A percentile compares a stretch with the other conserved stretches of the same genome.
Conservation (phyloP, 2,329 filamentous ascomycete species). For the Plectosphaerella cucumerina region DNA sequence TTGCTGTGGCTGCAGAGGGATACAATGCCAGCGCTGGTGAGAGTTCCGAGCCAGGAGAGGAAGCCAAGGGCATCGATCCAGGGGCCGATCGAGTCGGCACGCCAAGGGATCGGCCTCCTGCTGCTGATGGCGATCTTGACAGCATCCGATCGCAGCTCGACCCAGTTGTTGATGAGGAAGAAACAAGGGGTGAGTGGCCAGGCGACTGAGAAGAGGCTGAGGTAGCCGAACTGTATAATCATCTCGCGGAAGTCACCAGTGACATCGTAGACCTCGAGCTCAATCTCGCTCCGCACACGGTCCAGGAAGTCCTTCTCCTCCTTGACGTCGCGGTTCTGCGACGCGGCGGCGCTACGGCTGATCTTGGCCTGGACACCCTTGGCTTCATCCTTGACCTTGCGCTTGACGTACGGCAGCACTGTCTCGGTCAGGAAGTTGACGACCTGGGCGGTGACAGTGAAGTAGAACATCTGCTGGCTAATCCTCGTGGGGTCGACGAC, state of each 20-base stretch:
- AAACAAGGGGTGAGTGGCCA: conserved; percentile 91
- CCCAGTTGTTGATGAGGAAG: conserved; percentile 93
- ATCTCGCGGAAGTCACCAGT: conserved; percentile 89
- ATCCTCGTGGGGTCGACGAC: conserved; percentile 79
- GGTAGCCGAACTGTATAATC: conserved; percentile 82
- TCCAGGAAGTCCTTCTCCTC: conserved; percentile 79
- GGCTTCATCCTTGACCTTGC: conserved; percentile 71
- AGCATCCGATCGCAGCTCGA: conserved; percentile 89
- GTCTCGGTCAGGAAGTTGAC: conserved; percentile 84
- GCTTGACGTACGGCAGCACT: conserved; percentile 80
- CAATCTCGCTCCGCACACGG: conserved; percentile 77
- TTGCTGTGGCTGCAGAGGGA: conserved; percentile 79
- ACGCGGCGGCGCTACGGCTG: conserved; percentile 45
- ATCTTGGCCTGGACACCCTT: conserved; percentile 65
- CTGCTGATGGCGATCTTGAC: conserved; percentile 90
- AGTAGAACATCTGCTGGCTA: conserved; percentile 90
- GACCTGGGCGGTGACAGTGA: conserved; percentile 89
- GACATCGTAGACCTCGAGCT: conserved; percentile 82
- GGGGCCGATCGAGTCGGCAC: conserved; percentile 89
- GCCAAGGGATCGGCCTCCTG: conserved; percentile 83
- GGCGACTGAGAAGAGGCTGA: conserved; percentile 85
- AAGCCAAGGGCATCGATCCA: conserved; percentile 85
- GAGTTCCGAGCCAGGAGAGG: conserved; percentile 87
- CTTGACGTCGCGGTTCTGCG: conserved; percentile 57
- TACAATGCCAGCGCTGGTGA: conserved; percentile 83